These are phyloP conservation scores for Trametes maxima DNA, from an alignment of 768 basidiomycete genomes.

Conservation along the genomic window DNA sequence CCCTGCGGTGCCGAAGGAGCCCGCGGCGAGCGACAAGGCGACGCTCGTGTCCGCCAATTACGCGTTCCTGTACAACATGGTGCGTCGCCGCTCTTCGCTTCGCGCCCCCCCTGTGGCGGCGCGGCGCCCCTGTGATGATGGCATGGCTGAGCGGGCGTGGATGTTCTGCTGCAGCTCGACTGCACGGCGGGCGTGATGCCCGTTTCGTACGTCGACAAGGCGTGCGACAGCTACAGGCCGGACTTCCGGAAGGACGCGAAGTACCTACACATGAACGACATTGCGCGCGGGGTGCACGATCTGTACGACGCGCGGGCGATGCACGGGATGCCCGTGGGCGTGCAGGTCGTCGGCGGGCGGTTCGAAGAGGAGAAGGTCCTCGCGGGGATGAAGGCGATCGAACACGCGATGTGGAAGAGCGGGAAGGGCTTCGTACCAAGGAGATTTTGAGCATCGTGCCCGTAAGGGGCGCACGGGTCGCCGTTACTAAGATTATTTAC, in stretches of 20 bases:
- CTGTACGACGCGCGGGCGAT: slow-evolving; percentile 45
- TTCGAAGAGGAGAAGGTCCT: slow-evolving; percentile 52
- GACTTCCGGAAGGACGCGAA: slow-evolving; percentile 28
- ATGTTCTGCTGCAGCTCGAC: slow-evolving; percentile 40
- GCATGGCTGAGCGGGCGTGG: not conserved
- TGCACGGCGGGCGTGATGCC: slow-evolving; percentile 50
- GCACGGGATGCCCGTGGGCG: slow-evolving; percentile 47
- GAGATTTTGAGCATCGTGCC: not conserved
- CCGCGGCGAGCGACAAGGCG: slow-evolving; percentile 25
- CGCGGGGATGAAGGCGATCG: slow-evolving; percentile 47
- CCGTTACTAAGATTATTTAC: not conserved
- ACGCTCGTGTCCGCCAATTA: slow-evolving; percentile 38
- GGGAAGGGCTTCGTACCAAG: slow-evolving; percentile 17
- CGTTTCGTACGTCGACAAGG: slow-evolving; percentile 41
- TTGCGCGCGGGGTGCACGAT: slow-evolving; percentile 43
- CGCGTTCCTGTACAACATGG: slow-evolving; percentile 47
- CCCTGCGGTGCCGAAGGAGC: slow-evolving; percentile 41
- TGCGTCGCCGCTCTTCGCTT: slow-evolving; percentile 30
- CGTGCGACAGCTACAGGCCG: slow-evolving; percentile 34
- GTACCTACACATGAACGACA: slow-evolving; percentile 36
- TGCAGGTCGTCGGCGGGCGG: slow-evolving; percentile 46
- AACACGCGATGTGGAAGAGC: slow-evolving; percentile 24
- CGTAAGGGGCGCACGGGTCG: not conserved
- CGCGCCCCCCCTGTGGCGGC: not conserved
- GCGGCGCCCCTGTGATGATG: not conserved